Evolutionary conservation across 306 rosid genomes (phyloP), one percentile per base, ranked within the genome.

Genomic region (Dryas octopetala): DNA sequence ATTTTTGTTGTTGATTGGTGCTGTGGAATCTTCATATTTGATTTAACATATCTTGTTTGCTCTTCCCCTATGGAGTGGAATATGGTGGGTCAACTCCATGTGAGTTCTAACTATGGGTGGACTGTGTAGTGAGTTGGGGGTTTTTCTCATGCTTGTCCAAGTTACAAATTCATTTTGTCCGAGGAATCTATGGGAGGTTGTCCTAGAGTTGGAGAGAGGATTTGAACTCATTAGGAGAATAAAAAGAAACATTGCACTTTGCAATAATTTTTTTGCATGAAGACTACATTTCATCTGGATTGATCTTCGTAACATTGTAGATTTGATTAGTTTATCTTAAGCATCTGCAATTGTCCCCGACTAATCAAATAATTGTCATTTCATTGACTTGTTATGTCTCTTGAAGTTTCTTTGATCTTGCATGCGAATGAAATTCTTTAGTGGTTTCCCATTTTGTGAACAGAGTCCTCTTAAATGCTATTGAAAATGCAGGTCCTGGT

Each of bases 401-500:
- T 14, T 58, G 32, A 16, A 41, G 66, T 64, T 52, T 79, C 6
- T 32, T 62, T 43, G 12, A 46, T 1, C 59, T 47, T 53, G 52
- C 77, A 61, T 62, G 63, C 23, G n/a, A 8, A 49, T 12, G 53
- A 32, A 67, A 45, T 46, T 55, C 66, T 32, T n/a, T 41, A 48
- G 23, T 9, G 13, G 58, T 4, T 47, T 13, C 44, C 38, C 15
- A 6, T 17, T 43, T 62, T 63, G n/a, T 51, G n/a, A 10, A 19
- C 45, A 23, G 49, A 38, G 32, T 45, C 17, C 49, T 14, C 43
- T 9, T 16, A 19, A 48, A 7, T 85, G 64, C 50, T 59, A 63
- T 84, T 60, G 32, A 53, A 44, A 23, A 11, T 85, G 82, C 86
- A 88, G 95, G 76, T 77, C 76, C 73, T 3, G 91, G 89, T 65